These are phyloP conservation scores for Diutina catenulata DNA, from an alignment of 1,139 yeast genomes.

Conservation along the genomic window DNA sequence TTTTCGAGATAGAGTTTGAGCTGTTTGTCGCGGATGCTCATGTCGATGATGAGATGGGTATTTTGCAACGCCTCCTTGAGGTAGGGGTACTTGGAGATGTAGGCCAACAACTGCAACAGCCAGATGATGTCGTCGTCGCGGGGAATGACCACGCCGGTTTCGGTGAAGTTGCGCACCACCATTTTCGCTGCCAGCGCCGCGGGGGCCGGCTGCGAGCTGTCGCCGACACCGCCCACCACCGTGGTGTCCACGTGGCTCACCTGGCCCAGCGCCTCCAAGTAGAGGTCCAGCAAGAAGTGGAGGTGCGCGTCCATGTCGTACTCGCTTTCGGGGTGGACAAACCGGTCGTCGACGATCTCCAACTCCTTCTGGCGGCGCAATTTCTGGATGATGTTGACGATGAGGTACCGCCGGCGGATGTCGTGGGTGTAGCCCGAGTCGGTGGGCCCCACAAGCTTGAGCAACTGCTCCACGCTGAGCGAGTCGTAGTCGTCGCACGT, in stretches of 20 bases:
- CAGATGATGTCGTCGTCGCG: conserved; percentile 89
- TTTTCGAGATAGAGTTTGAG: conserved; percentile 27
- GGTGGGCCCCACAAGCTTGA: conserved; percentile 19
- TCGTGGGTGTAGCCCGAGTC: conserved; percentile 15
- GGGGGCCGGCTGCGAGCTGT: too few relatives aligned
- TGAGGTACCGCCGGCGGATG: conserved; percentile 25
- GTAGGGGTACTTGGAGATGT: conserved; percentile 81
- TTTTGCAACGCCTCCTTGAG: conserved; percentile 64
- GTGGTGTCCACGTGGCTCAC: too few relatives aligned
- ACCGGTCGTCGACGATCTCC: conserved; percentile 24
- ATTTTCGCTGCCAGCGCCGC: conserved; percentile 14
- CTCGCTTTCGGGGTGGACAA: conserved; percentile 19
- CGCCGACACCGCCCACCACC: conserved; percentile 15
- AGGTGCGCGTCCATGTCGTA: conserved; percentile 34
- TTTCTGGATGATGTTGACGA: conserved; percentile 25
- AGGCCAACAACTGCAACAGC: conserved; percentile 86
- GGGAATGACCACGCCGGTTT: conserved; percentile 68
- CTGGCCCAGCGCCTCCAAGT: conserved; percentile 20
- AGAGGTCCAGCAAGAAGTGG: conserved; percentile 30
- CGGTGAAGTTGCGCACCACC: conserved; percentile 55
- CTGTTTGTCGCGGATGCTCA: conserved; percentile 39
- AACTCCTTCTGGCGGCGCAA: conserved; percentile 26
- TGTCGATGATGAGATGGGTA: conserved; percentile 48
- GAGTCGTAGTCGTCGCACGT: conserved; percentile 31
- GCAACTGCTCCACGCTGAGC: conserved; percentile 25